Evolutionary conservation across 2,329 filamentous ascomycete genomes (phyloP).

Genomic region (Cadophora gregata): DNA sequence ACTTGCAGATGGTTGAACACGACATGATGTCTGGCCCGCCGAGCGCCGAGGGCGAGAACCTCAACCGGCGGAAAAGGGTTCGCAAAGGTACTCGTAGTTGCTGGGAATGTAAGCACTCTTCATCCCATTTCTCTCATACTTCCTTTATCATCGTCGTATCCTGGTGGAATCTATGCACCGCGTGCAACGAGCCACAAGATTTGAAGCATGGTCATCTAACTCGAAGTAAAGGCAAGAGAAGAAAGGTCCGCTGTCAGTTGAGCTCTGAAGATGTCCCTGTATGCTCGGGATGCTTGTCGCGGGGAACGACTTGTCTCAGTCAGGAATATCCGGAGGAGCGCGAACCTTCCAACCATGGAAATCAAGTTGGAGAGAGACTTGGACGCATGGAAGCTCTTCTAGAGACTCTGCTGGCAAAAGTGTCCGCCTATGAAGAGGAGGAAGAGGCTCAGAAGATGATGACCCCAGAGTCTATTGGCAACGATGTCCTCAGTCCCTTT

Average conservation of each 20-base stretch:
- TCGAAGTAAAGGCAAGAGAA: slow-evolving; percentile 45
- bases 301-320: slow-evolving; percentile 45
- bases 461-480: slow-evolving; percentile 40
- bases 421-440: slow-evolving; percentile 40
- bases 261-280: slow-evolving; percentile 46
- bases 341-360: slow-evolving; percentile 34
- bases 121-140: not conserved
- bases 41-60: slow-evolving; percentile 32
- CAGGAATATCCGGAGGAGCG: slow-evolving; percentile 44
- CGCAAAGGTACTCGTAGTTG: slow-evolving; percentile 62
- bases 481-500: slow-evolving; percentile 39
- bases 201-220: slow-evolving; percentile 10
- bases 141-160: not conserved
- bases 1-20: slow-evolving; percentile 2
- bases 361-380: slow-evolving; percentile 42
- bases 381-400: slow-evolving; percentile 41
- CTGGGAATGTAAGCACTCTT: slow-evolving; percentile 58
- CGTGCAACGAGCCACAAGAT: not conserved
- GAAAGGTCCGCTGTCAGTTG: slow-evolving; percentile 59
- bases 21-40: slow-evolving; percentile 13
- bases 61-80: slow-evolving; percentile 36
- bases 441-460: slow-evolving; percentile 38
- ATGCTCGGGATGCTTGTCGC: slow-evolving; percentile 54
- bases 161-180: not conserved
- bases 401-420: slow-evolving; percentile 41